These are phyloP conservation scores for Aegilops speltoides DNA, from an alignment of 176 grass and related monocot genomes.

Conservation along the genomic window DNA sequence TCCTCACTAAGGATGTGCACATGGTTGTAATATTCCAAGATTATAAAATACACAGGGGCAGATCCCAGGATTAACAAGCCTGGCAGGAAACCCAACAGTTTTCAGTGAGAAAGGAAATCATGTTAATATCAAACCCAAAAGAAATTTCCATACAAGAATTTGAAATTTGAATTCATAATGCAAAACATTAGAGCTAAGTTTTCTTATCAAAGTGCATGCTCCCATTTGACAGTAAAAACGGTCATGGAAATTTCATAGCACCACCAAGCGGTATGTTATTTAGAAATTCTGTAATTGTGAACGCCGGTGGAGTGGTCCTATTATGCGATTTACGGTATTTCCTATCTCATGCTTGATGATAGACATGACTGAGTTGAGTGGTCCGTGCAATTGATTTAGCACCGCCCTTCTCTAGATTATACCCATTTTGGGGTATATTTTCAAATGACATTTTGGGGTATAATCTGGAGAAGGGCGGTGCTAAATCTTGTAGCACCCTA, in stretches of 20 bases:
- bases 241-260: neutral
- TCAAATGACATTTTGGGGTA: too few relatives aligned
- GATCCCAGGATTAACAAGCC: neutral
- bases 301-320: neutral
- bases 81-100: neutral
- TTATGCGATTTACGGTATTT: too few relatives aligned
- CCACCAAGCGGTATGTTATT: neutral
- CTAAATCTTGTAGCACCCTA: too few relatives aligned
- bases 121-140: neutral
- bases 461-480: too few relatives aligned
- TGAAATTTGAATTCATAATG: neutral
- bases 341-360: too few relatives aligned
- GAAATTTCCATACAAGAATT: neutral
- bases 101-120: neutral
- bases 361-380: neutral
- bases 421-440: too few relatives aligned
- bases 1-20: neutral
- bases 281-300: neutral
- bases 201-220: neutral
- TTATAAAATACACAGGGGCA: neutral
- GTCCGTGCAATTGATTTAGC: neutral
- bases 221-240: neutral
- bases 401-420: too few relatives aligned
- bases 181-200: neutral
- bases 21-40: constrained; percentile 1